Evolutionary conservation across 2,329 filamentous ascomycete genomes (phyloP).

Genomic region (Epichloe bromicola): DNA sequence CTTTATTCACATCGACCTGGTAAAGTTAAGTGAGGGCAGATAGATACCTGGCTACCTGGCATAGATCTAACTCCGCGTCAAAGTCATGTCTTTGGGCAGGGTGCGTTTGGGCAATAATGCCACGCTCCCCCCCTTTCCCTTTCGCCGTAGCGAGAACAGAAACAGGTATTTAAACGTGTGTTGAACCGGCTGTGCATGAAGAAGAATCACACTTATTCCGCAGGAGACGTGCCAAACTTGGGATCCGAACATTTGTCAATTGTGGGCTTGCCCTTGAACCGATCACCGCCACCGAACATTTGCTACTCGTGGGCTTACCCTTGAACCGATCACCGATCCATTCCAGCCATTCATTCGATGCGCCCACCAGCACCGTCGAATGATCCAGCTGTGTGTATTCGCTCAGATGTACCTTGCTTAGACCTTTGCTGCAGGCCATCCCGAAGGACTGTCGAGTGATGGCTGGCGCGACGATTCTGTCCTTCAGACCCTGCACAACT

Average conservation of each 20-base stretch:
- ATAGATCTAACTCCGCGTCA: too few species aligned
- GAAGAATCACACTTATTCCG: too few species aligned
- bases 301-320: not conserved
- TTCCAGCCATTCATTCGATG: conserved; percentile 5
- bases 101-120: too few species aligned
- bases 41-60: too few species aligned
- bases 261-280: not conserved
- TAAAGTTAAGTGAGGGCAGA: too few species aligned
- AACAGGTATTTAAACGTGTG: too few species aligned
- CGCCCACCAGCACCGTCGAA: not conserved
- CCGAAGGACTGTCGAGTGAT: conserved; percentile 3
- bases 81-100: too few species aligned
- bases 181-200: too few species aligned
- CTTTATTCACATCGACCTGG: too few species aligned
- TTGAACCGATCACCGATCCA: conserved; percentile 5
- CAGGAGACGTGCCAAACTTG: too few species aligned
- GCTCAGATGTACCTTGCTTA: conserved; percentile 6
- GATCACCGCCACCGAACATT: not conserved
- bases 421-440: not conserved
- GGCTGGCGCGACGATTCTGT: conserved; percentile 2
- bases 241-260: rapidly evolving
- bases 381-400: conserved; percentile 5
- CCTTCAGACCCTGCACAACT: conserved; percentile 7
- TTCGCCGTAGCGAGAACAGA: too few species aligned
- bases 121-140: too few species aligned